These are phyloP conservation scores for Hyaloscypha variabilis DNA, from an alignment of 495 filamentous ascomycete genomes.

Conservation along the genomic window DNA sequence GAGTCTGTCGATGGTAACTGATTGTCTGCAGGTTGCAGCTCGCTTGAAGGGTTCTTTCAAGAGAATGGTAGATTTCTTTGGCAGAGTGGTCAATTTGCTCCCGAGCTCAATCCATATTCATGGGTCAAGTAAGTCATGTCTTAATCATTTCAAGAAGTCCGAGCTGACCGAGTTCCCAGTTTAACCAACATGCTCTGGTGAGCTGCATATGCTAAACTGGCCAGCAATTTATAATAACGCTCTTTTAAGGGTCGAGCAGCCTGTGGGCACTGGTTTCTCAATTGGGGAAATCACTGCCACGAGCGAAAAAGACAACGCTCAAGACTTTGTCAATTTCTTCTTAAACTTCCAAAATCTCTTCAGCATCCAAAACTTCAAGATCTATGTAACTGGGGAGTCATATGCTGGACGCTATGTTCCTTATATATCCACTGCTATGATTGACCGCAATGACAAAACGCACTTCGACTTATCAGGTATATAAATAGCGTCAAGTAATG, in stretches of 20 bases:
- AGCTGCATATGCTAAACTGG: too few relatives aligned
- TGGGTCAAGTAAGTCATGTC: conserved; percentile 74
- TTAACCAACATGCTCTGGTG: too few relatives aligned
- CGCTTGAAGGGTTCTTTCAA: conserved; percentile 68
- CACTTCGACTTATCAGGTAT: too few relatives aligned
- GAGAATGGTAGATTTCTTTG: conserved; percentile 80
- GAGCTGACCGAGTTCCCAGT: too few relatives aligned
- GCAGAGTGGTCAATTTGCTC: conserved; percentile 67
- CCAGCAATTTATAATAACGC: too few relatives aligned
- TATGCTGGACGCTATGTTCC: conserved; percentile 69
- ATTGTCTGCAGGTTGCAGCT: conserved; percentile 58
- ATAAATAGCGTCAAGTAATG: conserved; percentile 1
- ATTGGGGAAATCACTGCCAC: conserved; percentile 63
- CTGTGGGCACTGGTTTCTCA: conserved; percentile 75
- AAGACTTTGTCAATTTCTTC: conserved; percentile 72
- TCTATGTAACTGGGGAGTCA: conserved; percentile 71
- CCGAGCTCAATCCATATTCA: conserved; percentile 65
- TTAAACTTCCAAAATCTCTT: conserved; percentile 72
- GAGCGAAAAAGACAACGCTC: conserved; percentile 64
- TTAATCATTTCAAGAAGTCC: too few relatives aligned
- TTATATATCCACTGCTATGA: conserved; percentile 76
- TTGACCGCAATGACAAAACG: conserved; percentile 65
- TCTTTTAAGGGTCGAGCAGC: conserved; percentile 78
- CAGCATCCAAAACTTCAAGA: conserved; percentile 59
- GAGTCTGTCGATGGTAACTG: not conserved